Conservation (phyloP, 2,329 filamentous ascomycete species). For the Pseudogymnoascus sp. region DNA sequence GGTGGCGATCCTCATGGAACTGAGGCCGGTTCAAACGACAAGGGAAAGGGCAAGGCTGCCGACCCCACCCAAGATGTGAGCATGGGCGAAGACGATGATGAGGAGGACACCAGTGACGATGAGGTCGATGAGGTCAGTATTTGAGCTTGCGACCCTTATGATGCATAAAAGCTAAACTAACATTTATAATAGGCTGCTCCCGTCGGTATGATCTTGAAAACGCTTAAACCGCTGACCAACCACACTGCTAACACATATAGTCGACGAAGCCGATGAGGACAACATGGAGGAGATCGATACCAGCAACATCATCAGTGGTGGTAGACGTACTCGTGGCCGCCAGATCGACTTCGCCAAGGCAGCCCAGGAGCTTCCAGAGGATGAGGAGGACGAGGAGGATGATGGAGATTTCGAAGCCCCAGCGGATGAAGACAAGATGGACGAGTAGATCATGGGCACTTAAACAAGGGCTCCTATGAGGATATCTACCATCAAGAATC, state of each 20-base stretch:
- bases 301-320: slow-evolving; percentile 74
- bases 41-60: slow-evolving; percentile 82
- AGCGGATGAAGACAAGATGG: slow-evolving; percentile 63
- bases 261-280: slow-evolving; percentile 68
- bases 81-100: slow-evolving; percentile 60
- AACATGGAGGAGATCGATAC: slow-evolving; percentile 87
- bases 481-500: not conserved
- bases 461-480: not conserved
- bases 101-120: slow-evolving; percentile 62
- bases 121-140: slow-evolving; percentile 54
- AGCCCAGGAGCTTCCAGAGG: slow-evolving; percentile 65
- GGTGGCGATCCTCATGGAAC: slow-evolving; percentile 29
- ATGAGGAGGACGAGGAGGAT: slow-evolving; percentile 75
- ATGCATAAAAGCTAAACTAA: slow-evolving; percentile 12
- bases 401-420: slow-evolving; percentile 59
- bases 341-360: slow-evolving; percentile 91
- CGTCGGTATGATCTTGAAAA: slow-evolving; percentile 25
- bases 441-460: slow-evolving; percentile 36
- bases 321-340: slow-evolving; percentile 82
- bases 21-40: slow-evolving; percentile 47
- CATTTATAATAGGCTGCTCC: slow-evolving; percentile 16
- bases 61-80: slow-evolving; percentile 48
- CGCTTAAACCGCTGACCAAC: slow-evolving; percentile 25
- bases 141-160: slow-evolving; percentile 5
- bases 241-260: slow-evolving; percentile 29